Base-by-base conservation (phyloP, 495 filamentous ascomycete genomes). In the Trichoderma gamsii region DNA sequence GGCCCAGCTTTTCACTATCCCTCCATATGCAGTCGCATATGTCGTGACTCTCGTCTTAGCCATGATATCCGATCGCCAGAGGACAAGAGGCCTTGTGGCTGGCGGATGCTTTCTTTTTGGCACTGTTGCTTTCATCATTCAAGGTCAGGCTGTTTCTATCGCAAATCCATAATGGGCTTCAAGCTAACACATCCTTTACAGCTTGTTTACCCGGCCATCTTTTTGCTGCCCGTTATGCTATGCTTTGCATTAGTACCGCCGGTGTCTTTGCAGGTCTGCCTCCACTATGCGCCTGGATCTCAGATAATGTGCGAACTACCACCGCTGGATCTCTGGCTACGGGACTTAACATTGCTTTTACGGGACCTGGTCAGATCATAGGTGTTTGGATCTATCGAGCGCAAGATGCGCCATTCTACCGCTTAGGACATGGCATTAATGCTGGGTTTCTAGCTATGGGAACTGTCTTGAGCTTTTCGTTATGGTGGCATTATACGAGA, bases 1-100 rank as follows among this genome's bases (percentile, higher is more conserved):
- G 32, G 89, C 91, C 0, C 91, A 96, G 71, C 79, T 95, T 1
- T 82, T 94, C 51, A 87, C 85, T n/a, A 91, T 95, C 0, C 91
- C 92, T 3, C 91, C 91, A 0, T 95, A 96, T 71, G 89, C 87
- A 12, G 87, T 83, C 0, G 92, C 92, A 3, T 89, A 88, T 35
- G 73, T 90, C 8, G 41, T 91, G 12, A 92, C 90, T 0, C 79
- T 93, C 27, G 32, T 46, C 43, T 46, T 46, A 12, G 43, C 43
- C 7, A 23, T 49, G 65, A 16, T 66, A 25, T 66, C 65, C 21
- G 65, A 66, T 16, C 65, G 41, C 9, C 27, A 66, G 21, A 21
- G 44, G n/a, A 66, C 65, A 11, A 43, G 65, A 44, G 65, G 65
- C 18, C 65, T 66, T 12, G 41, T 66, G 6, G 65, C 65, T 23